Evolutionary conservation across 805 yeast genomes (phyloP), one percentile per base, ranked within the genome.

Genomic region (Barnettozyma botsteinii): DNA sequence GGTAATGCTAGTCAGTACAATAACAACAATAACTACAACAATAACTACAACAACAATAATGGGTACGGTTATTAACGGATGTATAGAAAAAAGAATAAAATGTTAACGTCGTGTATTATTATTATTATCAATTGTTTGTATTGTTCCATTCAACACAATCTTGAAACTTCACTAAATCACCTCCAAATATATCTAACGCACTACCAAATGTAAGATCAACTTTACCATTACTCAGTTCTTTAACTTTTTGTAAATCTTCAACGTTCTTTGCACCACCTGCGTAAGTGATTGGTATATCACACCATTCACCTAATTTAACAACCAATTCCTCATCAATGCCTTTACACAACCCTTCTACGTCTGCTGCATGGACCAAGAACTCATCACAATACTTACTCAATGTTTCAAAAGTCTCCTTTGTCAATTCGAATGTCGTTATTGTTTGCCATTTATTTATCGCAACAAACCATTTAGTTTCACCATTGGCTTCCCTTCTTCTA

Each of bases 401-500:
- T 34, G 61, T 45, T 4, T 52, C 57, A 43, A 93, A 72, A 21
- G 83, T 72, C 20, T 72, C 73, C 36, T 61, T 58, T 35, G 67
- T 67, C 39, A 93, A 66, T 40, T 65, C 72, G 33, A 79, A 70
- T 29, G 72, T 71, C 0, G 99, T 93, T 22, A 89, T 62, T 0
- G 89, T 84, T 59, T 89, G 97, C 99, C 99, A 93, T 61, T 88
- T 84, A 63, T 93, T 89, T 79, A 88, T 93, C 2, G 98, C 96
- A n/a, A 93, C 98, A 26, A 82, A 73, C 98, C 98, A 93, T 35
- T 43, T 50, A 8, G 41, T 40, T 18, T 47, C 51, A 7, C 41
- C 50, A 22, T 47, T 32, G 10, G 7, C 13, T 8, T 46, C 56
- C 3, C 55, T 56, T 14, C 65, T 61, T 44, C 95, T 73, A 60